Percentiles rank a stretch among this genome's conserved stretches.
phyloP scores from a whole-genome alignment of 2,329 filamentous ascomycete genomes.

The Cordyceps militaris region DNA sequence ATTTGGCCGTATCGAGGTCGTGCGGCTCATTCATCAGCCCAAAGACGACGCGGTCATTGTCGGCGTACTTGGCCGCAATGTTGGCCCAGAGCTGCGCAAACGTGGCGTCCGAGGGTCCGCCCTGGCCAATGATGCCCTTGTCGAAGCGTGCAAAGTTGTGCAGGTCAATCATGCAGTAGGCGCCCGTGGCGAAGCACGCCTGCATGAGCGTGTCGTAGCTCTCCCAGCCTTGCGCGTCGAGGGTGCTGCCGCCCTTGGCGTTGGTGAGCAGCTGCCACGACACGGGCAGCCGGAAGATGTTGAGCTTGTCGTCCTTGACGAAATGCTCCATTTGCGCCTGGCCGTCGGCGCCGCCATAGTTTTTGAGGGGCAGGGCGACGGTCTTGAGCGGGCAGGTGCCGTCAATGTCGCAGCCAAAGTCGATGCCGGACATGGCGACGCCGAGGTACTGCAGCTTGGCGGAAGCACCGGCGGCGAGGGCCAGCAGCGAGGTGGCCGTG shows the following conservation, averaged over 20 bases:
- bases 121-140: slow-evolving; percentile 56
- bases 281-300: slow-evolving; percentile 41
- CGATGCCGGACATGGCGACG: slow-evolving; percentile 40
- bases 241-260: slow-evolving; percentile 40
- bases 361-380: slow-evolving; percentile 28
- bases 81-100: slow-evolving; percentile 53
- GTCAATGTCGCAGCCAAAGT: slow-evolving; percentile 42
- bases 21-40: slow-evolving; percentile 67
- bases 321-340: slow-evolving; percentile 50
- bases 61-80: slow-evolving; percentile 51
- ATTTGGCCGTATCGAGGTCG: slow-evolving; percentile 47
- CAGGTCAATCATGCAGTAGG: slow-evolving; percentile 52
- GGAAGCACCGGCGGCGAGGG: slow-evolving; percentile 10
- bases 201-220: slow-evolving; percentile 51
- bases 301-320: slow-evolving; percentile 41
- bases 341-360: slow-evolving; percentile 24
- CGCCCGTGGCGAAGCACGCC: slow-evolving; percentile 48
- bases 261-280: slow-evolving; percentile 54
- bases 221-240: slow-evolving; percentile 41
- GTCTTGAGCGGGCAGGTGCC: slow-evolving; percentile 32
- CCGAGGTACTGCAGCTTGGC: slow-evolving; percentile 20
- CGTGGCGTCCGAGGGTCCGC: slow-evolving; percentile 51
- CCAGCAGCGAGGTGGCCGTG: slow-evolving; percentile 10
- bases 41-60: slow-evolving; percentile 48
- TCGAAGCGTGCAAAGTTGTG: slow-evolving; percentile 57